Base-by-base conservation (phyloP, 2,329 filamentous ascomycete species). In the Ceratocystis colombiana region DNA sequence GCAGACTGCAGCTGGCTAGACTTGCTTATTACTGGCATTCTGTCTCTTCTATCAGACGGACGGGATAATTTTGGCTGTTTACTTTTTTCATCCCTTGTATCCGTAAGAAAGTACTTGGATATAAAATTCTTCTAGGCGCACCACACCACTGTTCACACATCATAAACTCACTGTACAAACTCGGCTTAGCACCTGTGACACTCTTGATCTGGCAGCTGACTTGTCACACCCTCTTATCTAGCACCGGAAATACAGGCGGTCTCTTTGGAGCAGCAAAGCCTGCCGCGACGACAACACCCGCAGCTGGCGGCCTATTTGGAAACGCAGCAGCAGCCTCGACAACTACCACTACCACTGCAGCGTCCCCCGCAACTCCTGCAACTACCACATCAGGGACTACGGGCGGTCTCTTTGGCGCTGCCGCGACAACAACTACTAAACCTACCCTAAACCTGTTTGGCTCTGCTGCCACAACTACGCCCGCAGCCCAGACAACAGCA, bases 241-340 rank as follows among this genome's bases (percentile, higher is more conserved):
- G 67, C 67, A 73, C 71, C 71, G n/a, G 61, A 45, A 64, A 41
- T 33, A 61, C 66, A 20, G 66, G 65, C 12, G 53, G 59, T 28
- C 59, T 66, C 12, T 66, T 66, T 57, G 65, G 59, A 17, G 28
- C 65, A 25, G n/a, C 65, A 17, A 62, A 63, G 22, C 57, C 64
- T 17, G 73, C 73, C 69, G 72, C 71, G 53, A 72, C 71, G 53
- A 71, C 73, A 53, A 70, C 72, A 10, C 70, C 76, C 41, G 72
- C 75, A 53, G 67, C 75, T 20, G 73, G 73, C 17, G 74, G 74
- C 61, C 73, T 79, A 15, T 77, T 78, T 68, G 75, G 76, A 69
- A 70, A 70, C 12, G 28, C 69, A 30, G 67, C 71, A 37, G 69
- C 71, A 61, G 66, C 72, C 61, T 57, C 69, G 45, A 25, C 71